These are phyloP conservation scores for Leccinum subfulvum DNA, from an alignment of 1,284 basidiomycete species.

Conservation along the genomic window DNA sequence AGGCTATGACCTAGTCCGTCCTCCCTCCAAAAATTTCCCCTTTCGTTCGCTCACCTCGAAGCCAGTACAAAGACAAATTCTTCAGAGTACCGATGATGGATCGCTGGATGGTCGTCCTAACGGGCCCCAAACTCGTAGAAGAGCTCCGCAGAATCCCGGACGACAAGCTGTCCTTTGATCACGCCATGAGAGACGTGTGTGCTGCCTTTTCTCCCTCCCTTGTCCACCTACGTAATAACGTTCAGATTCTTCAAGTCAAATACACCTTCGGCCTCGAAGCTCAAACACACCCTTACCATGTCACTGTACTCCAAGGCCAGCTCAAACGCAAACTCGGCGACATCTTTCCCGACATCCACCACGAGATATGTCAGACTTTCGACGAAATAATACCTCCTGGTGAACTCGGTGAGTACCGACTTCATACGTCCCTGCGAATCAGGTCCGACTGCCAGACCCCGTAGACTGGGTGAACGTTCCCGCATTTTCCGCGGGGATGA, in stretches of 20 bases:
- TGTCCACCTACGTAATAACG: constrained; percentile 17
- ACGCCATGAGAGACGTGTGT: constrained; percentile 36
- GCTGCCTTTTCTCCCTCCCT: constrained; percentile 7
- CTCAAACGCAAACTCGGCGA: constrained; percentile 38
- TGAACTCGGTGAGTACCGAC: constrained; percentile 23
- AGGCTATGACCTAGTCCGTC: constrained; percentile 38
- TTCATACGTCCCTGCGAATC: constrained; percentile 6
- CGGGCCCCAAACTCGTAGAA: constrained; percentile 34
- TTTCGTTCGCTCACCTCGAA: constrained; percentile 18
- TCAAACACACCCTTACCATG: constrained; percentile 38
- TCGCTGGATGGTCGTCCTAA: constrained; percentile 37
- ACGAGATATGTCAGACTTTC: constrained; percentile 39
- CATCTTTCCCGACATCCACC: constrained; percentile 37
- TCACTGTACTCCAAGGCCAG: constrained; percentile 34
- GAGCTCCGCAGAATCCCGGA: constrained; percentile 40
- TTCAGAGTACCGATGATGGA: constrained; percentile 40
- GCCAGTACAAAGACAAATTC: constrained; percentile 33
- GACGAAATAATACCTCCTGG: constrained; percentile 29
- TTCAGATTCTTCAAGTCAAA: constrained; percentile 36
- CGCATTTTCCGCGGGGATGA: constrained; percentile 30
- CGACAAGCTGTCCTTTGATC: constrained; percentile 36
- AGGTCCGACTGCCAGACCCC: constrained; percentile 8
- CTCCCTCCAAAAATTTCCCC: constrained; percentile 1
- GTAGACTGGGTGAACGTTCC: constrained; percentile 33
- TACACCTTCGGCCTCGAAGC: constrained; percentile 40